Base-by-base conservation (phyloP, 768 basidiomycete species). In the Pleurotus pulmonarius region DNA sequence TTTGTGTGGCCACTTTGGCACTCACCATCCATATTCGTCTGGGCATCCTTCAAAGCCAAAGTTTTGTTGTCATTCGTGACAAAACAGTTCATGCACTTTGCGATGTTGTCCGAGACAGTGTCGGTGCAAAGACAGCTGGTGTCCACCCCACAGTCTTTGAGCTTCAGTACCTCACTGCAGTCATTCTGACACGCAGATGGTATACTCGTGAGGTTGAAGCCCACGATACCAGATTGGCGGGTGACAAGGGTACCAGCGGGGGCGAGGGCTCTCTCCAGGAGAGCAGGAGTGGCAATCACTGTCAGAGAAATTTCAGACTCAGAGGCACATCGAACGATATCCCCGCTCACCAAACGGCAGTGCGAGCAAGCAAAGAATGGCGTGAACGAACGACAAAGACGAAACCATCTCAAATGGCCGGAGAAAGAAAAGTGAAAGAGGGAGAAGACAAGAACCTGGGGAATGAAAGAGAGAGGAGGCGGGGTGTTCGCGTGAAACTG, bases 321-420 rank as follows among this genome's bases (percentile, higher is more conserved):
- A 53, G 38, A 12, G 20, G n/a, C 34, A 11, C 22, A 22, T 16
- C n/a, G 8, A 48, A 4, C 9, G 49, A 38, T 5, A 15, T n/a
- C 18, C 37, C 37, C 18, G 9, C 51, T n/a, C 4, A 53, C 51
- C 51, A 20, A 40, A 41, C 38, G 51, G 51, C 37, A 53, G 39
- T 5, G 51, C 51, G 39, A 53, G 24, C 39, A 53, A 24, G 37
- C 22, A 53, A 53, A 41, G 38, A 53, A 53, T 13, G 51, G 38
- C 37, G 6, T 40, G 39, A 53, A 53, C n/a, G 12, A 53, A n/a
- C 22, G 51, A 25, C 15, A 41, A 18, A 29, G 37, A 53, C 24
- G 51, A 53, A 24, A 53, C 51, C 51, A 53, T 53, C 51, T 39
- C 51, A 53, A 39, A 53, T 53, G 51, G 51, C 38, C 41, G 24